Evolutionary conservation across 352 stramenopile genomes (phyloP), one percentile per base, ranked within the genome.

Genomic region (Elongisporangium prolatum): DNA sequence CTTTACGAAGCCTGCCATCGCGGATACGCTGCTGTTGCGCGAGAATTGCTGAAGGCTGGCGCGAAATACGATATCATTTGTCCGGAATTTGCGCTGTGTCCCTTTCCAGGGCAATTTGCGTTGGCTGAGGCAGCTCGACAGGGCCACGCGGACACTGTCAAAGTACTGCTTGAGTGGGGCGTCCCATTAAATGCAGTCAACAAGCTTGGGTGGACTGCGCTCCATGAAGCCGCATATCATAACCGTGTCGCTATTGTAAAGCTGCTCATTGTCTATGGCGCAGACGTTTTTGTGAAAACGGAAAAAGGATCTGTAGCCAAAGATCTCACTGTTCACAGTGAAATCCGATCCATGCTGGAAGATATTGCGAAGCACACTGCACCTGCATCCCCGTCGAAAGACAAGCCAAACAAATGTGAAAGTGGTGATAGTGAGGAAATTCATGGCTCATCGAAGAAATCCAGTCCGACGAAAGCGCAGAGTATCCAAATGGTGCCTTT

Each of bases 121-220:
- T 68, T 94, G 3, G 85, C 82, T 0, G 83, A 91, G 61, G 80
- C 84, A 25, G 80, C 80, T 48, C 78, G 82, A 7, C 82, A 92
- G 70, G 85, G 80, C 21, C 78, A 84, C 6, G 52, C 54, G 8
- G 69, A 85, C 1, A 87, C 71, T 2, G 79, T 90, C 44, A 91
- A 91, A 52, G 68, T 86, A 52, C 55, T 94, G 21, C 63, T 94
- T 5, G 85, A 94, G 40, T 90, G 81, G 74, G 83, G 80, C 13
- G 69, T 88, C n/a, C 72, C 91, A 60, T 91, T 89, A 54, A 89
- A 94, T 47, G 80, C 75, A 2, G 71, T 75, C 20, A 94, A 94
- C 68, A 72, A 65, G 17, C 67, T 90, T 22, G 76, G 84, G 14
- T 93, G 80, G 83, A 88, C 79, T n/a, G 83, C 83, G 20, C 71